Evolutionary conservation across 495 filamentous ascomycete species (phyloP).

Genomic region (Thermochaetoides thermophila): DNA sequence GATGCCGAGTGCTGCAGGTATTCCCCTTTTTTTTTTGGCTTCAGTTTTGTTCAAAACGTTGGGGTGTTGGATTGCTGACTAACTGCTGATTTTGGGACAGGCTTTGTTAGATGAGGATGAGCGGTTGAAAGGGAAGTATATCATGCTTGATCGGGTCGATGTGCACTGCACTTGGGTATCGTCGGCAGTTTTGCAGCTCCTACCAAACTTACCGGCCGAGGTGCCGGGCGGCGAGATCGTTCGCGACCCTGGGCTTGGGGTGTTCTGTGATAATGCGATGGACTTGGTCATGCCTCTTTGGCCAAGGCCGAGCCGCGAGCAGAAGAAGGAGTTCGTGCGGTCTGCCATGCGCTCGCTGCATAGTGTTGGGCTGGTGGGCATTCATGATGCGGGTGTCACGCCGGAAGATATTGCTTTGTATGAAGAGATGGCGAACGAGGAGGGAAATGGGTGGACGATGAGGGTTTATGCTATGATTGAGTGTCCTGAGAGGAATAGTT

Average conservation of each 20-base stretch:
- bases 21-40: not conserved
- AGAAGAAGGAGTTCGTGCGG: conserved; percentile 34
- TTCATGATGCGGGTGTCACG: conserved; percentile 46
- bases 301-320: conserved; percentile 33
- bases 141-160: conserved; percentile 54
- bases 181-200: conserved; percentile 37
- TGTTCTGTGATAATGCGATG: conserved; percentile 59
- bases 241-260: conserved; percentile 40
- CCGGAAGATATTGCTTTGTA: conserved; percentile 36
- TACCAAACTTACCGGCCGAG: conserved; percentile 35
- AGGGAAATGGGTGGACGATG: conserved; percentile 38
- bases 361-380: conserved; percentile 44
- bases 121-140: conserved; percentile 35
- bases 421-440: conserved; percentile 27
- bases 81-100: conserved; percentile 12
- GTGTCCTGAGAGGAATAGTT: conserved; percentile 43
- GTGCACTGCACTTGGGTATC: conserved; percentile 53
- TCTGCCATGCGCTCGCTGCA: conserved; percentile 43
- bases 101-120: conserved; percentile 37
- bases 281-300: conserved; percentile 39
- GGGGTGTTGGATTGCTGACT: conserved; percentile 5
- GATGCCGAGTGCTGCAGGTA: conserved; percentile 46
- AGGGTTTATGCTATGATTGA: conserved; percentile 51
- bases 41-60: not conserved
- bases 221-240: conserved; percentile 45